Evolutionary conservation across 2,329 filamentous ascomycete species (phyloP), one percentile per base, ranked within the genome.

Genomic region (Cladosporium sp.): DNA sequence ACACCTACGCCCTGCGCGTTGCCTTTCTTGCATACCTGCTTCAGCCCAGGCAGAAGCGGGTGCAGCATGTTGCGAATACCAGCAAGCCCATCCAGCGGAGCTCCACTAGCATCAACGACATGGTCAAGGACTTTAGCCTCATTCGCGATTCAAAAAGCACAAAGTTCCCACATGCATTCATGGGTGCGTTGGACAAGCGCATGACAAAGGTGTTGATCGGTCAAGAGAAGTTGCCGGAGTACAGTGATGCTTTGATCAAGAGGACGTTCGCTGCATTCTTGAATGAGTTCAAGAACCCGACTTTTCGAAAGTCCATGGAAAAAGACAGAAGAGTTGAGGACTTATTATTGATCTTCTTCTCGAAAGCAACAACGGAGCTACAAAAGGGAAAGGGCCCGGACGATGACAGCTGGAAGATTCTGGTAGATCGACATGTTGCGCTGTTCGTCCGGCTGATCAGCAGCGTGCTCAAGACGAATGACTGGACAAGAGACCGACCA

Each of bases 251-350:
- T n/a, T 83, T 90, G 28, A 89, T 99, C 69, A 97, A 97, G 80
- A 87, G 94, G 67, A 96, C 92, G 1, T 99, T 99, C 80, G 95
- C 92, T 64, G 91, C 92, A 70, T 97, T 97, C 69, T 90, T 97
- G 76, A 97, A 94, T 66, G 91, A 92, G 65, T 91, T 99, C 77
- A 97, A 94, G 71, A 92, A 96, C 68, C 89, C 89, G 67, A 88
- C 87, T 54, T 97, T 97, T 75, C 89, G 92, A 70, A 96, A 93
- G 80, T 90, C 89, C 66, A 92, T 97, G 82, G 93, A 97, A 75
- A 96, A 96, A 79, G 94, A 97, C 77, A 87, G 94, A 68, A 89
- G 94, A 74, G 89, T 96, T 25, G 95, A 99, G 78, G 93, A 96
- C 69, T 81, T 98, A 60, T 88, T 99, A 60, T 84, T 99, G 71